Evolutionary conservation across 306 rosid species (phyloP).

Genomic region (Malus sylvestris): DNA sequence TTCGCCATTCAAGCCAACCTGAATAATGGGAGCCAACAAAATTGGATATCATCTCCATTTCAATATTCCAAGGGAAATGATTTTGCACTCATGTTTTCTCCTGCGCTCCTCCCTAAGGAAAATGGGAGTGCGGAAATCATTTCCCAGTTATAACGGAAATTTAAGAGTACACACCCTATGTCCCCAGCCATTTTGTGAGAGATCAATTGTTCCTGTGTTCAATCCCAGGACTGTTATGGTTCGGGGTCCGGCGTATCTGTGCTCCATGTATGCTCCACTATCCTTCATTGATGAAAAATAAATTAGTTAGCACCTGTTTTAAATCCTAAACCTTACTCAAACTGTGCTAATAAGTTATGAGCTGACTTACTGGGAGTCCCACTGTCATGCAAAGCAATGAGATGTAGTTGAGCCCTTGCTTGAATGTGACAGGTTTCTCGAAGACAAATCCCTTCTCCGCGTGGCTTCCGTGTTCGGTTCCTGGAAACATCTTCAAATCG

Average conservation of each 20-base stretch:
- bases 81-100: neutral
- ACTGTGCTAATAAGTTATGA: constrained; percentile 6
- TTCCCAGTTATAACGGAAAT: neutral
- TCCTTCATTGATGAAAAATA: constrained; percentile 40
- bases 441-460: constrained; percentile 50
- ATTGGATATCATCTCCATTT: neutral
- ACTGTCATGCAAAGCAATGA: constrained; percentile 45
- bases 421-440: constrained; percentile 21
- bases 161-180: constrained; percentile 33
- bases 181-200: constrained; percentile 57
- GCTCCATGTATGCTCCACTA: constrained; percentile 97
- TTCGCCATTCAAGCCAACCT: constrained; percentile 68
- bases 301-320: neutral
- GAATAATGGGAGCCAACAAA: constrained; percentile 7
- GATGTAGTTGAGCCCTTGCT: constrained; percentile 45
- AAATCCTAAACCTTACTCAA: neutral
- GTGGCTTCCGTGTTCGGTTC: constrained; percentile 59
- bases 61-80: neutral
- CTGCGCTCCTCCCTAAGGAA: neutral
- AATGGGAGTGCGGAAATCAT: neutral
- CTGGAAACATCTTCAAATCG: constrained; percentile 19
- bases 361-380: constrained; percentile 74
- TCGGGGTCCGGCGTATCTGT: constrained; percentile 68
- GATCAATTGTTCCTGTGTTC: constrained; percentile 49
- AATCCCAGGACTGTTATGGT: constrained; percentile 46